Conservation (phyloP, 1,284 basidiomycete species). For the Phylloboletellus chloephorus region DNA sequence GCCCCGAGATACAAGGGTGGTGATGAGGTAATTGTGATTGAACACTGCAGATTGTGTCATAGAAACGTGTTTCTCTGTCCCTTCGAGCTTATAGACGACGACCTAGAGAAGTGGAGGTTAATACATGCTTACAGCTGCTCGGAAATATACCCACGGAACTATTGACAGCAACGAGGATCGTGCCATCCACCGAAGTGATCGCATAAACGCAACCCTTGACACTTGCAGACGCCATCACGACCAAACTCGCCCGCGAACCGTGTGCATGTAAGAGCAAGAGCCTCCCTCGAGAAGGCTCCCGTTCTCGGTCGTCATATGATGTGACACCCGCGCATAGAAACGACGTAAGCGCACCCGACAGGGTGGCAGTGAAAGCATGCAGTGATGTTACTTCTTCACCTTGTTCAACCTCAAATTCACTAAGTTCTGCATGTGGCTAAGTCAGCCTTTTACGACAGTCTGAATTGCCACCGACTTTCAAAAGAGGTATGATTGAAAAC, state of each 20-base stretch:
- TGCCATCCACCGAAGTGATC: slow-evolving; percentile 41
- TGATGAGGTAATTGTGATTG: slow-evolving; percentile 78
- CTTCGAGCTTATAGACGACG: slow-evolving; percentile 42
- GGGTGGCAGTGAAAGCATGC: slow-evolving; percentile 35
- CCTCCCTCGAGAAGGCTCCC: slow-evolving; percentile 55
- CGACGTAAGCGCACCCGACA: slow-evolving; percentile 32
- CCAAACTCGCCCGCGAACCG: slow-evolving; percentile 25
- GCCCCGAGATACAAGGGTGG: slow-evolving; percentile 49
- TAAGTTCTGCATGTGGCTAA: slow-evolving; percentile 39
- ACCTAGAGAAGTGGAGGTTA: slow-evolving; percentile 34
- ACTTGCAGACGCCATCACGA: slow-evolving; percentile 31
- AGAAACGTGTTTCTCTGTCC: slow-evolving; percentile 24
- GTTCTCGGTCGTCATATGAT: slow-evolving; percentile 43
- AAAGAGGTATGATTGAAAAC: slow-evolving; percentile 65
- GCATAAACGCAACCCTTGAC: slow-evolving; percentile 62
- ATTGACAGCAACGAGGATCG: slow-evolving; percentile 67
- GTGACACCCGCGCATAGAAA: slow-evolving; percentile 62
- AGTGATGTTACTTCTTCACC: slow-evolving; percentile 60
- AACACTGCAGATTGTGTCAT: slow-evolving; percentile 53
- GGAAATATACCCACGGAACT: slow-evolving; percentile 53
- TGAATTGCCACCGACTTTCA: slow-evolving; percentile 39
- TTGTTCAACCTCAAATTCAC: slow-evolving; percentile 46
- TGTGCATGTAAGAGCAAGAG: slow-evolving; percentile 40
- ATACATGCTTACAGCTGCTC: background rate
- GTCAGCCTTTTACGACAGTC: slow-evolving; percentile 6